Base-by-base conservation (phyloP, 345 rosid species). In the Physaria fendleri region DNA sequence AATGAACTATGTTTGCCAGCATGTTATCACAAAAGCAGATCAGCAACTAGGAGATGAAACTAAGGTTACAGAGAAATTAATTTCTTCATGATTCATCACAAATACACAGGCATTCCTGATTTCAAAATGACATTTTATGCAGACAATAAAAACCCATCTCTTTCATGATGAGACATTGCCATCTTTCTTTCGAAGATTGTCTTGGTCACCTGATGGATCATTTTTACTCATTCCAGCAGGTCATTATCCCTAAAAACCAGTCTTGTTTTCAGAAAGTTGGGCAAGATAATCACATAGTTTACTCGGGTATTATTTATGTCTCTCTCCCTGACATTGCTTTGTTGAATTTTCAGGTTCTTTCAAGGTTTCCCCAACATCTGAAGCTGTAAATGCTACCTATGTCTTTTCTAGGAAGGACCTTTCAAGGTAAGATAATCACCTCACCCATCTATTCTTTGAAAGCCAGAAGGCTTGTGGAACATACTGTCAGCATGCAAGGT, bases 181-280 rank as follows among this genome's bases (percentile, higher is more conserved):
- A 4, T 89, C 99, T 54, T 89, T 93, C 81, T 93, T 93, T 68
- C 76, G 97, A 72, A 84, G 99, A 87, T 75, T 93, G 66, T 87
- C 97, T 15, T 93, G 99, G 97, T 90, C 99, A 39, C 97, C 94
- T 72, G 99, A 89, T 83, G 99, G 99, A 41, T 87, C 94, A 2
- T 89, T 93, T 77, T 76, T 93, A 73, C 86, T 93, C 64, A 81
- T 67, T 59, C 99, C 97, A 28, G 88, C 99, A 46, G 99, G 99
- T 93, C 56, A 27, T 5, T 50, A 3, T 21, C 41, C 41, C 29
- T 22, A 9, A 4, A 10, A 21, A 2, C 0, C 45, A 23, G 32
- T 50, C 38, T 16, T 56, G 10, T 32, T 32, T 43, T n/a, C 18
- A 37, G 39, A 35, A 24, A 7, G 5, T 23, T 11, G 6, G 0